These are phyloP conservation scores for Geosiphon pyriformis DNA, from an alignment of 192 early-diverging fungal species.

Conservation along the genomic window DNA sequence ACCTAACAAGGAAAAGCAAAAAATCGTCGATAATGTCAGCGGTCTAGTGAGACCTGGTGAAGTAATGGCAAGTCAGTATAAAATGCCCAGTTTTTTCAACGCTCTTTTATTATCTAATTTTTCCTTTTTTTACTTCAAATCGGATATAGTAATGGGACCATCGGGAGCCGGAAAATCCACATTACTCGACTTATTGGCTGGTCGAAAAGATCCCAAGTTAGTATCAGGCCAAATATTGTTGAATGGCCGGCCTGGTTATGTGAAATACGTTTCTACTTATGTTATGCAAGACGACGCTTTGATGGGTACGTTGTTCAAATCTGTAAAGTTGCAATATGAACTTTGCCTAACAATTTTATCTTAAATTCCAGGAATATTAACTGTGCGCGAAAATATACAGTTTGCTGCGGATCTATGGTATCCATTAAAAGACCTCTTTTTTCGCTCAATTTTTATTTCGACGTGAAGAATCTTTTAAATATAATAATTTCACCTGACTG, in stretches of 20 bases:
- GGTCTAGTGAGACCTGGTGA: conserved; percentile 9
- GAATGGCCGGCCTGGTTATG: conserved; percentile 35
- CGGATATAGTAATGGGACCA: conserved; percentile 79
- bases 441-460: background rate
- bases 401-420: conserved; percentile 77
- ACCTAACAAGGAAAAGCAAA: conserved; percentile 4
- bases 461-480: too few relatives aligned
- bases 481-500: conserved; percentile 24
- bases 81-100: too few relatives aligned
- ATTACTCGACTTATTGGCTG: conserved; percentile 72
- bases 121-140: too few relatives aligned
- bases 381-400: conserved; percentile 71
- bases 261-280: conserved; percentile 17
- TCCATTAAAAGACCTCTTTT: background rate
- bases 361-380: conserved; percentile 31
- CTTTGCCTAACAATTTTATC: too few relatives aligned
- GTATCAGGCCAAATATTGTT: conserved; percentile 50
- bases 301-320: conserved; percentile 10
- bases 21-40: background rate
- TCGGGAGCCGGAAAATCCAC: conserved; percentile 90
- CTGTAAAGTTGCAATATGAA: background rate
- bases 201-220: conserved; percentile 53
- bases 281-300: conserved; percentile 23
- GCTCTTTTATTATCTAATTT: too few relatives aligned
- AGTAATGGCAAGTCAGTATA: conserved; percentile 18